Conservation (phyloP, 148 eudicot genomes). For the Silene conica region DNA sequence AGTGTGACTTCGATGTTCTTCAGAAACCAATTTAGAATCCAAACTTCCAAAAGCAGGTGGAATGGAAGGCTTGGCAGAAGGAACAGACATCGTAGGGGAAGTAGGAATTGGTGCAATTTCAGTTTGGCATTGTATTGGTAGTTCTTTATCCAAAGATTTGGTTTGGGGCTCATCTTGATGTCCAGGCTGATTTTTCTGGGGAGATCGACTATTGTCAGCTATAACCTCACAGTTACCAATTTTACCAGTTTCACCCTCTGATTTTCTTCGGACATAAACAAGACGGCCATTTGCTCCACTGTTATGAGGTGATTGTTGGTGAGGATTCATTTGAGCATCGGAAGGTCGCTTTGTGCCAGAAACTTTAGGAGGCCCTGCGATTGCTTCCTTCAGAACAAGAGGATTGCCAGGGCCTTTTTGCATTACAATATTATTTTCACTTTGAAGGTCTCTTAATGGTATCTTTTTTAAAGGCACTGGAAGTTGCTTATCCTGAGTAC, state of each 20-base stretch:
- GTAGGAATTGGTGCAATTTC: slow-evolving; percentile 34
- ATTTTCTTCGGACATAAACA: slow-evolving; percentile 78
- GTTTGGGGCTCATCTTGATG: slow-evolving; percentile 33
- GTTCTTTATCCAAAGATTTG: slow-evolving; percentile 31
- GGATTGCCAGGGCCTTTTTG: slow-evolving; percentile 42
- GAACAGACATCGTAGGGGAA: slow-evolving; percentile 35
- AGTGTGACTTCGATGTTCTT: slow-evolving; percentile 27
- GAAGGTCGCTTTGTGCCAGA: slow-evolving; percentile 49
- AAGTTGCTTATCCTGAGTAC: slow-evolving; percentile 41
- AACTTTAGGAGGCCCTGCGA: slow-evolving; percentile 36
- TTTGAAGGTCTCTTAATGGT: slow-evolving; percentile 52
- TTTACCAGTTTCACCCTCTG: slow-evolving; percentile 59
- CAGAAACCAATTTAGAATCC: slow-evolving; percentile 22
- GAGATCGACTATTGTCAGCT: slow-evolving; percentile 29
- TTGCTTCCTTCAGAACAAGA: slow-evolving; percentile 33
- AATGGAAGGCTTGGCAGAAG: slow-evolving; percentile 46
- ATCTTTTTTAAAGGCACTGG: slow-evolving; percentile 44
- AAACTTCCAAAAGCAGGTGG: slow-evolving; percentile 35
- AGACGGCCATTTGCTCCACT: slow-evolving; percentile 60
- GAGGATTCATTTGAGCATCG: slow-evolving; percentile 32
- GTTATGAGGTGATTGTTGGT: slow-evolving; percentile 37
- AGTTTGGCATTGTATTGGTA: slow-evolving; percentile 31
- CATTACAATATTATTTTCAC: slow-evolving; percentile 40
- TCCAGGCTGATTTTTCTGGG: slow-evolving; percentile 28
- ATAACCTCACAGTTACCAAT: slow-evolving; percentile 31